Base-by-base conservation (phyloP, 345 rosid genomes). In the Pistacia integerrima region DNA sequence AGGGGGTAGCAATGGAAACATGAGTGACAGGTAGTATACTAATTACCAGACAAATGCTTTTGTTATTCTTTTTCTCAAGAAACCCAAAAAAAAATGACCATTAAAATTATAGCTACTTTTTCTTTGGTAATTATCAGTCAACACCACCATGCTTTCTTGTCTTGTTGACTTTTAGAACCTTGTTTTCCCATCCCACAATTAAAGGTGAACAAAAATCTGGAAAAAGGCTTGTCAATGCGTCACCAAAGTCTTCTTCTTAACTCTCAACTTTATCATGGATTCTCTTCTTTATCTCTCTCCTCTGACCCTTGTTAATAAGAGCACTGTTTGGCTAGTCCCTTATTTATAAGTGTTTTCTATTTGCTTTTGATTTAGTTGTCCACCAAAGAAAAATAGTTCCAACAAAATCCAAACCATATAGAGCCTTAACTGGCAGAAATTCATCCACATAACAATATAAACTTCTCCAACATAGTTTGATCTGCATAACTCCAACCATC, bases 261-360 rank as follows among this genome's bases (percentile, higher is more conserved):
- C 70, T 69, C 70, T 76, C 68, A 76, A 74, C 81, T 35, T 84
- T 84, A 81, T 71, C 73, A 78, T 35, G 74, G 82, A 76, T 80
- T 80, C 84, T 76, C 52, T 51, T 41, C 8, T 41, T 41, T 41
- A 41, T 41, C 46, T 41, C 46, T 41, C 8, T 41, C 46, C 46
- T 41, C 9, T 30, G 33, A 30, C 33, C 33, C 33, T 30, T 30
- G 2, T 30, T 30, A 1, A 30, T 30, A 30, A 30, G 33, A 30
- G 33, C 33, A 30, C 33, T 30, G 33, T 30, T 30, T 30, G 8
- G 46, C 46, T 7, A 41, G 46, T 41, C 46, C 1, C 46, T 41
- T 7, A 41, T 41, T 41, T 41, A 41, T 41, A 41, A 41, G 77
- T n/a, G 54, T 67, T 76, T 79, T 68, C 74, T 64, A 75, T 41